Evolutionary conservation across 768 basidiomycete genomes (phyloP).

Genomic region (Arthromyces matolae): DNA sequence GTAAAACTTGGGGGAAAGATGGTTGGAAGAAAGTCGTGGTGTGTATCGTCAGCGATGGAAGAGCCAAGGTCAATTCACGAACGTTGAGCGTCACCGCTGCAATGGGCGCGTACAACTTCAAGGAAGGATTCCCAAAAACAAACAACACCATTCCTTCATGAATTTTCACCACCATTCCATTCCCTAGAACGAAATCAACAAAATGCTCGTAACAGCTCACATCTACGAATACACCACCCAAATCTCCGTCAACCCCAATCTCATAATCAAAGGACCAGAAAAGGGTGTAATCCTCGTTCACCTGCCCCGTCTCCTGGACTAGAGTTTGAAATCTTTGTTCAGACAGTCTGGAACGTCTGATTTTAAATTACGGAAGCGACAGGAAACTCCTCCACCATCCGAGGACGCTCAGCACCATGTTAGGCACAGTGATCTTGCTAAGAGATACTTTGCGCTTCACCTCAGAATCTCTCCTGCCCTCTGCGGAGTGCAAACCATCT

Average conservation of each 20-base stretch:
- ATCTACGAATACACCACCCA: conserved; percentile 95
- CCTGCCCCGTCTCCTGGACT: conserved; percentile 84
- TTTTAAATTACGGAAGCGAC: too few relatives aligned
- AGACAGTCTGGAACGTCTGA: too few relatives aligned
- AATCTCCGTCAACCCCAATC: conserved; percentile 74
- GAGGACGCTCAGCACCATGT: too few relatives aligned
- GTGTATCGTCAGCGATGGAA: conserved; percentile 86
- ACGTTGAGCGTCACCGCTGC: conserved; percentile 86
- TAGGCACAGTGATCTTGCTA: too few relatives aligned
- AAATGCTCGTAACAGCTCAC: conserved; percentile 80
- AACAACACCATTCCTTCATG: not conserved
- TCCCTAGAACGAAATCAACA: conserved; percentile 67
- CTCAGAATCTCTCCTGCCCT: too few relatives aligned
- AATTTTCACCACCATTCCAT: not conserved
- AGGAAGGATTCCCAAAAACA: conserved; percentile 69
- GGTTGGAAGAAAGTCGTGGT: conserved; percentile 99
- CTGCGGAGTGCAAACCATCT: too few relatives aligned
- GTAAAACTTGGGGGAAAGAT: too few relatives aligned
- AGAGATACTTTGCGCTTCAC: too few relatives aligned
- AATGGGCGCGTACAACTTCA: conserved; percentile 92
- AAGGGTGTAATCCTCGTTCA: conserved; percentile 86
- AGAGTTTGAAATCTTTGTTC: too few relatives aligned
- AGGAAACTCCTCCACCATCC: too few relatives aligned
- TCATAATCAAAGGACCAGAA: conserved; percentile 79
- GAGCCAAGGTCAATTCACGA: conserved; percentile 79